phyloP scores from a whole-genome alignment of 2,329 filamentous ascomycete species.

The Nakataea oryzae region DNA sequence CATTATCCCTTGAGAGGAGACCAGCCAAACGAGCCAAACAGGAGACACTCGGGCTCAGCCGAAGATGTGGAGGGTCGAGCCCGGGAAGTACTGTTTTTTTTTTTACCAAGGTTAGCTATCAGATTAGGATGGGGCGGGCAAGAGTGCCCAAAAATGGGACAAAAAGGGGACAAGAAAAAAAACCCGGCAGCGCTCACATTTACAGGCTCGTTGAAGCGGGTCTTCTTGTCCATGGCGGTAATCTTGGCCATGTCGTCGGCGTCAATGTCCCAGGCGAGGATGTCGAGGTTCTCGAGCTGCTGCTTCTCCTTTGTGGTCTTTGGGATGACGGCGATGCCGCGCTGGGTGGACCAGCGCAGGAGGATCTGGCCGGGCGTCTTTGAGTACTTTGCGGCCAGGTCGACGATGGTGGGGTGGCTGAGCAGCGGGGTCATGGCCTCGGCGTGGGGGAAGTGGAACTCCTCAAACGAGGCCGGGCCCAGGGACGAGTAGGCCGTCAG shows the following conservation, averaged over 20 bases:
- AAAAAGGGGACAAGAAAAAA: too few species aligned
- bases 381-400: conserved; percentile 56
- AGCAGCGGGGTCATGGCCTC: conserved; percentile 58
- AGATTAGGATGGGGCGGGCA: neutral
- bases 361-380: conserved; percentile 74
- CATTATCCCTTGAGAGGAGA: neutral
- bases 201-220: conserved; percentile 51
- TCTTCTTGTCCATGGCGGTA: conserved; percentile 36
- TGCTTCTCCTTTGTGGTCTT: conserved; percentile 45
- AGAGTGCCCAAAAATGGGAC: neutral
- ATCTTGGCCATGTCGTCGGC: conserved; percentile 46
- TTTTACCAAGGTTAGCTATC: neutral
- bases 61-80: conserved; percentile 47
- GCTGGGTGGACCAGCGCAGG: conserved; percentile 79
- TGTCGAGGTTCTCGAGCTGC: conserved; percentile 45
- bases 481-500: conserved; percentile 81
- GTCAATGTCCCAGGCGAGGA: conserved; percentile 42
- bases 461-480: conserved; percentile 67
- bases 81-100: conserved; percentile 40
- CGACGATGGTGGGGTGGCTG: conserved; percentile 52
- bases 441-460: conserved; percentile 63
- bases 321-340: conserved; percentile 69
- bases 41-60: conserved; percentile 23
- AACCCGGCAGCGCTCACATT: conserved; percentile 9
- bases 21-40: neutral